These are phyloP conservation scores for Scheffersomyces lignosus DNA, from an alignment of 805 yeast species.

Conservation along the genomic window DNA sequence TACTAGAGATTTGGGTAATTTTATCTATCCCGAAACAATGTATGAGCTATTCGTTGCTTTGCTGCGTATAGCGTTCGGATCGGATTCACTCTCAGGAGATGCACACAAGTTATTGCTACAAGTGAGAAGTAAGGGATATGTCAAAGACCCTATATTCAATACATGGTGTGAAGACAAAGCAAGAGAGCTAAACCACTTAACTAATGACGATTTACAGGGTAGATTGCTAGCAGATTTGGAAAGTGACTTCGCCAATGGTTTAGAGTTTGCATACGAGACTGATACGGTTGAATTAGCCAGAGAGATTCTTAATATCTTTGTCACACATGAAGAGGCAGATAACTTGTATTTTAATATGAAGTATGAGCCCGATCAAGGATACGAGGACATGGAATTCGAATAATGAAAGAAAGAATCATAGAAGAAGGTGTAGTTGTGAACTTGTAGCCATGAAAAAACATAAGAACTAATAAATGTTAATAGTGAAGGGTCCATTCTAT, in stretches of 20 bases:
- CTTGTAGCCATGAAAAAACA: no score
- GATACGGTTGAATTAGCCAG: conserved; percentile 68
- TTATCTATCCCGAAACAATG: conserved; percentile 41
- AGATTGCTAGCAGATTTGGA: conserved; percentile 35
- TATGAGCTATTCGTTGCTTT: conserved; percentile 50
- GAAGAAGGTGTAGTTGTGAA: no score
- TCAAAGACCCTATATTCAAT: conserved; percentile 41
- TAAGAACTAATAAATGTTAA: no score
- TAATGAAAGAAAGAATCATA: conserved; percentile 4
- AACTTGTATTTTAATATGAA: conserved; percentile 68
- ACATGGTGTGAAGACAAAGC: conserved; percentile 43
- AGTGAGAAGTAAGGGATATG: conserved; percentile 30
- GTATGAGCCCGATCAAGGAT: conserved; percentile 22
- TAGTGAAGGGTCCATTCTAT: no score
- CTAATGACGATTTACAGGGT: conserved; percentile 10
- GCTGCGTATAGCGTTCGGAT: conserved; percentile 53
- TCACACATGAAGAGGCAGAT: conserved; percentile 80
- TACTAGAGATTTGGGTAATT: conserved; percentile 25
- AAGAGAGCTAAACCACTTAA: conserved; percentile 33
- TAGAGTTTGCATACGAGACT: conserved; percentile 61
- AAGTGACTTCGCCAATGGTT: conserved; percentile 52
- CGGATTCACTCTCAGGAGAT: conserved; percentile 39
- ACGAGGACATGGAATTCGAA: conserved; percentile 26
- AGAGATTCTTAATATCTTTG: conserved; percentile 64
- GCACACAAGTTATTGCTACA: conserved; percentile 36